Base-by-base conservation (phyloP, 306 rosid species). In the Ceratonia siliqua region DNA sequence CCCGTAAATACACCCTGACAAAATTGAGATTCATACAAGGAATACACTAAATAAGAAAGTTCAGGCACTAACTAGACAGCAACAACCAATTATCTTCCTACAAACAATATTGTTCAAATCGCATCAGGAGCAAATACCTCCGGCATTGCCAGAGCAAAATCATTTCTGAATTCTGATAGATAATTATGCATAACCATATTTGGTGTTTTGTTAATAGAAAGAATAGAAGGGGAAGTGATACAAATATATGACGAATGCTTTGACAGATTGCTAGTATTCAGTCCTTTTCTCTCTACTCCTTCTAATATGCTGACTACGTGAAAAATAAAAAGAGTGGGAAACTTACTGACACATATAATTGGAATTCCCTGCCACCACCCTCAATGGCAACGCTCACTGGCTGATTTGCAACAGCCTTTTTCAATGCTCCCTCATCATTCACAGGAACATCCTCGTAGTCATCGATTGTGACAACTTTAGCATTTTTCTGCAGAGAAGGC, bases 371-470 rank as follows among this genome's bases (percentile, higher is more conserved):
- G 79, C 98, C 97, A 21, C 81, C 88, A 33, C 86, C 98, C 85
- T 94, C 98, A 73, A 94, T 91, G 56, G 98, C 96, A 57, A 91
- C 84, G 5, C 91, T 85, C 7, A 94, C 80, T 3, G 97, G 97
- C 79, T 94, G 98, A 71, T 84, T 79, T 20, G 98, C 87, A 3
- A 83, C 89, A 2, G 97, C 98, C 74, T 88, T 89, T 43, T 78
- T 66, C 86, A 94, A 82, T 30, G 97, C 94, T 7, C 48, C 10
- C 85, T 94, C 98, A 13, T 83, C 63, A 72, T 88, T 41, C 5
- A 17, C 41, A 20, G 94, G 94, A 67, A 91, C 94, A 75, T 88
- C 89, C 82, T 89, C 97, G 12, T 74, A 91, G 32, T 0, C 58
- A 72, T 94, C 94, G 69, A 94, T 91, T 0, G 91, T 8, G 66